phyloP scores from a whole-genome alignment of 2,329 filamentous ascomycete genomes.

The Periconia sp. region DNA sequence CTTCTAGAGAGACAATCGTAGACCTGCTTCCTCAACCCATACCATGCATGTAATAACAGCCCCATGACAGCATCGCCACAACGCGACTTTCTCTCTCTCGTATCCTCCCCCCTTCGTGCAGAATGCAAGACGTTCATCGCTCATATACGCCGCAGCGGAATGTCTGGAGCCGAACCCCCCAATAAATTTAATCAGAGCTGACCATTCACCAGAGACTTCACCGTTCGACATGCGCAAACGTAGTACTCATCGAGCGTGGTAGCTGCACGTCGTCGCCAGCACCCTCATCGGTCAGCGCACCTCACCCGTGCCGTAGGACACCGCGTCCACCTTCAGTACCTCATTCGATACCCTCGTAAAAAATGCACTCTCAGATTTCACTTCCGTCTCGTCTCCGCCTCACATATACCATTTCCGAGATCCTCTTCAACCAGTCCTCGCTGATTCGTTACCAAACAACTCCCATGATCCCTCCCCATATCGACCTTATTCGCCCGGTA shows the following conservation, averaged over 20 bases:
- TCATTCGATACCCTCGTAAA: neutral
- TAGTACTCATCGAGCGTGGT: neutral
- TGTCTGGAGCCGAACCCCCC: slow-evolving; percentile 7
- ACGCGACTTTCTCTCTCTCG: too few species aligned
- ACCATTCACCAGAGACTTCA: too few species aligned
- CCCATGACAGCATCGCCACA: neutral
- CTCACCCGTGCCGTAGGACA: neutral
- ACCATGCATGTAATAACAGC: slow-evolving; percentile 1
- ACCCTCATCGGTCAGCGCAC: slow-evolving; percentile 5
- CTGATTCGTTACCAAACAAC: slow-evolving; percentile 17
- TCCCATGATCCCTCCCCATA: slow-evolving; percentile 8
- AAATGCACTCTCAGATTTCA: neutral
- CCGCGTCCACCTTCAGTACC: neutral
- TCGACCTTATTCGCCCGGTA: slow-evolving; percentile 14
- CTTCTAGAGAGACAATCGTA: neutral
- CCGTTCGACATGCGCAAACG: too few species aligned
- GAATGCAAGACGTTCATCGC: neutral
- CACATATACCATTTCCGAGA: slow-evolving; percentile 7
- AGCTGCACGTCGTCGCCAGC: slow-evolving; percentile 5
- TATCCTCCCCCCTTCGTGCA: too few species aligned
- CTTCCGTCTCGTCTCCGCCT: slow-evolving; percentile 8
- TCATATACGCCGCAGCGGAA: slow-evolving; percentile 18
- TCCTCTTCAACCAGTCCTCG: slow-evolving; percentile 5
- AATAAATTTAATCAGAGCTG: too few species aligned
- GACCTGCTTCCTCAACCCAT: neutral